These are phyloP conservation scores for Pleurotus tuber-regium DNA, from an alignment of 768 basidiomycete genomes.

Conservation along the genomic window DNA sequence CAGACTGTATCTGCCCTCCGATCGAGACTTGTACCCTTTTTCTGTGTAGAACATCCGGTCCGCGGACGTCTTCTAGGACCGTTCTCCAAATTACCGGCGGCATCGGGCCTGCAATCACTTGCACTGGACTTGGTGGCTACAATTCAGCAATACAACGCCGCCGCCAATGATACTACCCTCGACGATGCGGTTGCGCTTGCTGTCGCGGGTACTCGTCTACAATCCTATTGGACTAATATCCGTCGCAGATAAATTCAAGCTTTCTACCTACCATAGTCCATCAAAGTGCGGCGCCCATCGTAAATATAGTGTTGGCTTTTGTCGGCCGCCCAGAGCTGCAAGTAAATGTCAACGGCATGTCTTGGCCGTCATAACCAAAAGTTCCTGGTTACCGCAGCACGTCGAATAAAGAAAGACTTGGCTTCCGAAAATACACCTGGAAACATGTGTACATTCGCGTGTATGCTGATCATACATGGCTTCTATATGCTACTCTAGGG, in stretches of 20 bases:
- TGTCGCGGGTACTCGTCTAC: constrained; percentile 34
- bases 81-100: constrained; percentile 60
- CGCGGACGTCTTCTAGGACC: constrained; percentile 78
- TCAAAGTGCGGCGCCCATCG: too few species aligned
- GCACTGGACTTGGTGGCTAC: constrained; percentile 60
- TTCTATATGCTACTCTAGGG: neutral
- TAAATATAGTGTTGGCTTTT: too few species aligned
- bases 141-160: constrained; percentile 18
- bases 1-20: constrained; percentile 51
- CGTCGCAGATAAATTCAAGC: too few species aligned
- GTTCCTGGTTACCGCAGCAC: neutral
- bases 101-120: constrained; percentile 46
- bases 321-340: too few species aligned
- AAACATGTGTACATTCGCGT: neutral
- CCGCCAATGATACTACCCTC: constrained; percentile 1
- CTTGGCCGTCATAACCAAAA: too few species aligned
- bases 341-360: too few species aligned
- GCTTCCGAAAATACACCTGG: neutral
- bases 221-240: constrained; percentile 42
- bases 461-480: neutral
- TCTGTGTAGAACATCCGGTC: constrained; percentile 70
- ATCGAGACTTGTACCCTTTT: constrained; percentile 74
- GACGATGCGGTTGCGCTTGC: constrained; percentile 33
- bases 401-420: neutral
- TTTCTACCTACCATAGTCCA: too few species aligned